A percentile compares a stretch with the other conserved stretches of the same genome.
phyloP scores from a whole-genome alignment of 768 basidiomycete genomes.

The Coprinopsis sp. region DNA sequence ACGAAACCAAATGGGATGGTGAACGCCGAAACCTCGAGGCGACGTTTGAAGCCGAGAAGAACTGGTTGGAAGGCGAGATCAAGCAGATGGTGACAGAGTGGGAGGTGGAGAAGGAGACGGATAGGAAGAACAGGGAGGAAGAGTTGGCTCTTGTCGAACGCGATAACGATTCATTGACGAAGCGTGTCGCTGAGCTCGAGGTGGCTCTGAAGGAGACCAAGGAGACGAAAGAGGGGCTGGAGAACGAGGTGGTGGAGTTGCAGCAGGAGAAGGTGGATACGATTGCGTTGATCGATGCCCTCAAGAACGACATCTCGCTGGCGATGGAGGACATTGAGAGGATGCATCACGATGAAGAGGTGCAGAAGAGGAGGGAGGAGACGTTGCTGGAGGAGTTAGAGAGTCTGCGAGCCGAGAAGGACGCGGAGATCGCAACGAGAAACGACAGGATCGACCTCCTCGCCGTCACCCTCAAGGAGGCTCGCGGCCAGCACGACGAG shows the following conservation, averaged over 20 bases:
- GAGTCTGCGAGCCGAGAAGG: not conserved
- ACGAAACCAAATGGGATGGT: too few relatives aligned
- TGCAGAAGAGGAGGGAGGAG: not conserved
- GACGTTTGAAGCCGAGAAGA: not conserved
- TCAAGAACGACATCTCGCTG: not conserved
- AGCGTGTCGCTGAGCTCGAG: not conserved
- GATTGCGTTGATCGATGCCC: not conserved
- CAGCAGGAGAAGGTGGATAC: not conserved
- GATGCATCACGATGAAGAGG: not conserved
- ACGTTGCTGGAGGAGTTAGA: not conserved
- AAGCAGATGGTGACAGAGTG: not conserved
- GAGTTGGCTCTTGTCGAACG: not conserved
- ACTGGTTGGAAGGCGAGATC: not conserved
- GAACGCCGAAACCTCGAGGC: too few relatives aligned
- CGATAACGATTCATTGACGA: not conserved
- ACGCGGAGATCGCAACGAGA: not conserved
- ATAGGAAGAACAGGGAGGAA: not conserved
- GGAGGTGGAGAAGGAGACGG: not conserved
- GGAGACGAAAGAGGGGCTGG: not conserved
- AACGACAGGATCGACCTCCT: constrained; percentile 1
- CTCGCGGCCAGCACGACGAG: not conserved
- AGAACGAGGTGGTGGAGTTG: not conserved
- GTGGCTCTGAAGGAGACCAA: not conserved
- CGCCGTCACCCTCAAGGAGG: not conserved
- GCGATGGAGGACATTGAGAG: not conserved